Base-by-base conservation (phyloP, 2,329 filamentous ascomycete genomes). In the Tolypocladium album region DNA sequence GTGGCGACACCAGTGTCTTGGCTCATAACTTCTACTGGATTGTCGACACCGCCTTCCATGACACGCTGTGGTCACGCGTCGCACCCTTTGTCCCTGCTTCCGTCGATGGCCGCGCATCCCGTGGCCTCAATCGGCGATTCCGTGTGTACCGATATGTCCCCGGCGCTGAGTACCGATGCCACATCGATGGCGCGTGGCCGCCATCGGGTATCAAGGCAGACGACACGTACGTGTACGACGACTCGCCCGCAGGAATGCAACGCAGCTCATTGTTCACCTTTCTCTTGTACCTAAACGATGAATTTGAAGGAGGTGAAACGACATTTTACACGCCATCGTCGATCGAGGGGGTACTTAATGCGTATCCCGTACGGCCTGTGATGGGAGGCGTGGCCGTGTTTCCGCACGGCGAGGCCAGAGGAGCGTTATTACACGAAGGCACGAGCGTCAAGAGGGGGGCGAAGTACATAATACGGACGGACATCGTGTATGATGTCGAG, bases 11-110 rank as follows among this genome's bases (percentile, higher is more conserved):
- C 31, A 88, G 84, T 66, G 80, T 89, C 55, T 71, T 89, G 1
- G 87, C 87, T 0, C 87, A 89, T 74, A 89, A 89, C 70, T 88
- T 89, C 65, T 89, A 89, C 74, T 89, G 87, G 87, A 77, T 89
- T 11, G 78, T 85, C 15, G 87, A 89, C 64, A 75, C 77, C 27
- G 75, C 78, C 0, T 88, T 89, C 69, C 82, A 86, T 66, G 80
- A 86, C 60, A 78, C 75, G 17, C 76, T 89, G 1, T 89, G 87
- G 87, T 71, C 74, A 0, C 79, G 87, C 17, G 81, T 89, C 2
- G 73, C 78, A 3, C 73, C 78, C 0, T 85, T 84, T 56, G 80
- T 89, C 0, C 86, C 87, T 0, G 68, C 74, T 0, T 71, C 72
- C 0, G 74, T 88, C 1, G 78, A 78, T 17, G 86, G 86, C 0